Percentiles rank a stretch among this genome's conserved stretches.
Conservation (phyloP, 2,329 filamentous ascomycete species). For the Sphaceloma murrayae region DNA sequence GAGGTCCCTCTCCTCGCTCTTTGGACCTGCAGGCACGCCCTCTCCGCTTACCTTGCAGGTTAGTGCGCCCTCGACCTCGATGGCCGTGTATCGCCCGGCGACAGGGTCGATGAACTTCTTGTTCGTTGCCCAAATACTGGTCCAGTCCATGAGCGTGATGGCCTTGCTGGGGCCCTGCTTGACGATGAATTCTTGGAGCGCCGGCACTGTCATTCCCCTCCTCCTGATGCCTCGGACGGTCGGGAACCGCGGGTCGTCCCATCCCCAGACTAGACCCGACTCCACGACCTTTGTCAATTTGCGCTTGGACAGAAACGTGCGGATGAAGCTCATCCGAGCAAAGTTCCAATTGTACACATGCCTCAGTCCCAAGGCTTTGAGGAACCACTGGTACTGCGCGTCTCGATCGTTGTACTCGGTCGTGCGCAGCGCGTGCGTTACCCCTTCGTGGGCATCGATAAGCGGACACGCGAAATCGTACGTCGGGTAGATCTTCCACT, state of each 20-base stretch:
- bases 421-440: conserved; percentile 69
- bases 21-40: conserved; percentile 30
- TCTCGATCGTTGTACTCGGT: conserved; percentile 79
- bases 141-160: conserved; percentile 73
- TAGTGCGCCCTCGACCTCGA: conserved; percentile 60
- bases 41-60: conserved; percentile 39
- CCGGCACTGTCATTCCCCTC: conserved; percentile 65
- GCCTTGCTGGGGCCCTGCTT: conserved; percentile 73
- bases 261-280: conserved; percentile 62
- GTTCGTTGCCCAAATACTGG: conserved; percentile 44
- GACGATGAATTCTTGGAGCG: conserved; percentile 68
- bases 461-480: conserved; percentile 77
- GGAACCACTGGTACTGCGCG: conserved; percentile 73
- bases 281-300: conserved; percentile 75
- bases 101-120: conserved; percentile 40
- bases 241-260: conserved; percentile 76
- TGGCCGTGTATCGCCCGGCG: conserved; percentile 37
- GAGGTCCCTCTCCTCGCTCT: conserved; percentile 67
- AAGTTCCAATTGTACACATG: conserved; percentile 77
- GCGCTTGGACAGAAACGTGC: conserved; percentile 69
- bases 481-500: conserved; percentile 75
- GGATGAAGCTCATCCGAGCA: conserved; percentile 68
- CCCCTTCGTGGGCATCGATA: conserved; percentile 65
- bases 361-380: conserved; percentile 61
- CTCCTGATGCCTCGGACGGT: conserved; percentile 66